These are phyloP conservation scores for Chloromonas sp. DNA, from an alignment of 163 green algal genomes.

Conservation along the genomic window DNA sequence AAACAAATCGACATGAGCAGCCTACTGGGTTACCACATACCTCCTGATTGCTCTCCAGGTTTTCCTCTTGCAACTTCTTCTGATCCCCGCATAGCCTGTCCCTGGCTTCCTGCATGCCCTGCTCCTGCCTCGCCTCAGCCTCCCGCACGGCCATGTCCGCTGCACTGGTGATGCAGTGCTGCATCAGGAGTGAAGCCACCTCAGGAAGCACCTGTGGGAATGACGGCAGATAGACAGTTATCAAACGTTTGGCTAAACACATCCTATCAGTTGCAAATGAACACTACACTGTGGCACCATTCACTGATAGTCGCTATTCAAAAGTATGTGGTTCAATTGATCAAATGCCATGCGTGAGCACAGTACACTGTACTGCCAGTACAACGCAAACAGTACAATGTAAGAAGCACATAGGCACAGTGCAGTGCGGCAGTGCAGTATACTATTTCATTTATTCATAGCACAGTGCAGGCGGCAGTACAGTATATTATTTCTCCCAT, in stretches of 20 bases:
- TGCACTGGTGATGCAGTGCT: neutral
- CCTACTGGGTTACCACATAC: neutral
- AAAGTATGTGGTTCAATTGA: no score
- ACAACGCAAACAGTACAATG: neutral
- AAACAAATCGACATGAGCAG: no score
- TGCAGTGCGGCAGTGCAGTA: neutral
- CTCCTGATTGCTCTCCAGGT: neutral
- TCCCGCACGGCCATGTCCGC: neutral
- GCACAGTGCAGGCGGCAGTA: neutral
- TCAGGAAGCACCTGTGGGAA: neutral
- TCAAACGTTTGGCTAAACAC: neutral
- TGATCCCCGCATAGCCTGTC: neutral
- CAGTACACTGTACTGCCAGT: neutral
- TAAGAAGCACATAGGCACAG: neutral
- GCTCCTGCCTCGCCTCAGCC: neutral
- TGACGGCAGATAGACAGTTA: neutral
- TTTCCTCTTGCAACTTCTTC: neutral
- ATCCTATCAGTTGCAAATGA: no score
- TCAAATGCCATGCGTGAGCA: neutral
- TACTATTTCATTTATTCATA: neutral
- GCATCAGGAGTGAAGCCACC: constrained; percentile 2
- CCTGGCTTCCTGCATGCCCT: neutral
- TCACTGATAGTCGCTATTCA: no score
- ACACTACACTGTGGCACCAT: no score
- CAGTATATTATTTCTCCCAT: neutral